Evolutionary conservation across 768 basidiomycete species (phyloP).

Genomic region (Polyporus arcularius): DNA sequence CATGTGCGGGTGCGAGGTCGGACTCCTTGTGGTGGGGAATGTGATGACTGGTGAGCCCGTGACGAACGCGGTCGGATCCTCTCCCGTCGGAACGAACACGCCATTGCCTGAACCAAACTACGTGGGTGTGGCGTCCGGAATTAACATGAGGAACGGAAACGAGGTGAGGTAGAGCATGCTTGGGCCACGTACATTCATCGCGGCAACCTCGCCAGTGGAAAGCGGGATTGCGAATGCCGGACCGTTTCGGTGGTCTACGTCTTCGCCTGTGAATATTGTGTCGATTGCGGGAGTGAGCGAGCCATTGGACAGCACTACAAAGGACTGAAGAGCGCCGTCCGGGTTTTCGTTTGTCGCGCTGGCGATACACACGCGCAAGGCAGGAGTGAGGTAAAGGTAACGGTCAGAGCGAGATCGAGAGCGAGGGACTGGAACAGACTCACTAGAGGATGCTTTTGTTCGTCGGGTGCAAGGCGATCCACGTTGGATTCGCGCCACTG

Average conservation of each 20-base stretch:
- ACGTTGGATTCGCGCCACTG: slow-evolving; percentile 56
- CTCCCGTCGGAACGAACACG: slow-evolving; percentile 49
- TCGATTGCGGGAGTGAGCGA: slow-evolving; percentile 45
- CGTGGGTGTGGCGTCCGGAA: background rate
- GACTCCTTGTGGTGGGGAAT: slow-evolving; percentile 51
- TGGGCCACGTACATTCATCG: slow-evolving; percentile 49
- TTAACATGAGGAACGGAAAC: background rate
- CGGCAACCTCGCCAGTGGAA: slow-evolving; percentile 56
- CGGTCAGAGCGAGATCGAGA: too few species aligned
- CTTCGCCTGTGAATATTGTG: slow-evolving; percentile 46
- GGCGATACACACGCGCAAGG: background rate
- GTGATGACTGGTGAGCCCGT: slow-evolving; percentile 42
- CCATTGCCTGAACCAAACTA: slow-evolving; percentile 61
- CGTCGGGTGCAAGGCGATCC: slow-evolving; percentile 59
- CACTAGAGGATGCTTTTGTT: slow-evolving; percentile 66
- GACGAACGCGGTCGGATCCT: slow-evolving; percentile 37
- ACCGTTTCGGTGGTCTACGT: slow-evolving; percentile 29
- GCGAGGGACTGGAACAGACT: slow-evolving; percentile 23
- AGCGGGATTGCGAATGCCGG: slow-evolving; percentile 56
- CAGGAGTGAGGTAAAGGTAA: background rate
- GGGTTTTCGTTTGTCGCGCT: slow-evolving; percentile 63
- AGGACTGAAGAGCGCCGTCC: slow-evolving; percentile 54
- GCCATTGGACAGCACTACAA: slow-evolving; percentile 46
- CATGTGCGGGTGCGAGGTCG: slow-evolving; percentile 68
- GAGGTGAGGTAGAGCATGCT: background rate